Evolutionary conservation across 495 filamentous ascomycete species (phyloP), one percentile per base, ranked within the genome.

Genomic region (Penicillium canariense): DNA sequence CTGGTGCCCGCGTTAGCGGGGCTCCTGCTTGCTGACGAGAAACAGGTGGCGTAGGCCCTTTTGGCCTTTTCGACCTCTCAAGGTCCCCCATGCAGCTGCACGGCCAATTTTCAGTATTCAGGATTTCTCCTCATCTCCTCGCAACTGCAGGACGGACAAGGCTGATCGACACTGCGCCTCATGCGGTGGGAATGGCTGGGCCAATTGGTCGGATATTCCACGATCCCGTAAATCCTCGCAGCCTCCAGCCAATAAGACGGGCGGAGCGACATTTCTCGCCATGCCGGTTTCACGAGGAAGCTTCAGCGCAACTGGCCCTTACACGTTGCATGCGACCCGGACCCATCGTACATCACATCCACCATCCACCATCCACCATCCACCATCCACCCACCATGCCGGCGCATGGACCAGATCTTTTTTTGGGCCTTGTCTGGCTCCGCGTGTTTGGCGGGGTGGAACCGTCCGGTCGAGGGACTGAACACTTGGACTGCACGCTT

Each of bases 161-260:
- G 45, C 48, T 54, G 70, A 73, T 71, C 66, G 62, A 61, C 70
- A 64, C 44, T 58, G 59, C 60, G 44, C 62, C 56, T 64, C 61
- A 62, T 65, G 60, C 60, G 63, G 56, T 59, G 38, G 18, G 18
- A 28, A 46, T 46, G 31, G 47, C 30, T 67, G 39, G 35, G 26
- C 11, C 65, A 56, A 72, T 74, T 72, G 69, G 69, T 58, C 50
- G 53, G 52, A 64, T 61, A 72, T 66, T 68, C 61, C 57, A 67
- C 67, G 59, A 68, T 58, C 40, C 49, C 22, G 34, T 50, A 42
- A 40, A 31, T 44, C 39, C 30, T 30, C 39, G 34, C 58, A 52
- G 44, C 40, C 49, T n/a, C n/a, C 27, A 6, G 28, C 59, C 55
- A 58, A 30, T 48, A 32, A 52, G 25, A 45, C n/a, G 5, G 2